Percentiles rank a stretch among this genome's conserved stretches.
These are phyloP conservation scores for Cetradonia linearis DNA, from an alignment of 495 filamentous ascomycete species.

Conservation along the genomic window DNA sequence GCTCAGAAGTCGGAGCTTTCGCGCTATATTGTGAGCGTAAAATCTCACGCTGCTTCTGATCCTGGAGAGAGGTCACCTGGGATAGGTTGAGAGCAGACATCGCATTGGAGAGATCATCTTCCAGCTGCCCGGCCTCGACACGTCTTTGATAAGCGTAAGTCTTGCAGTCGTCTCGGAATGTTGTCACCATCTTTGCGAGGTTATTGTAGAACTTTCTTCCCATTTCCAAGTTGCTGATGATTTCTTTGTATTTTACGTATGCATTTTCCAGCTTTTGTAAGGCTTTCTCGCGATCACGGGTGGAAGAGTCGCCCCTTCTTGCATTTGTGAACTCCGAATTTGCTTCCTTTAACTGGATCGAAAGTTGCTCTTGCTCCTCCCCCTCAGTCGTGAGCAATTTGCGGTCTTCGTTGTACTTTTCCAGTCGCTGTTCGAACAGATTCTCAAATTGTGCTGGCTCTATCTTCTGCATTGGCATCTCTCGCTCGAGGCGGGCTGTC, in stretches of 20 bases:
- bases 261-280: slow-evolving; percentile 85
- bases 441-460: slow-evolving; percentile 82
- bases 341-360: slow-evolving; percentile 55
- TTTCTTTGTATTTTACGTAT: slow-evolving; percentile 90
- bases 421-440: slow-evolving; percentile 74
- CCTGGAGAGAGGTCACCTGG: slow-evolving; percentile 33
- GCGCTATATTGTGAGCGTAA: slow-evolving; percentile 28
- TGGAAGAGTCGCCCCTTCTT: slow-evolving; percentile 60
- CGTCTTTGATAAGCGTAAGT: slow-evolving; percentile 70
- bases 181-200: slow-evolving; percentile 68
- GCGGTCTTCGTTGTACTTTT: slow-evolving; percentile 67
- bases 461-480: slow-evolving; percentile 73
- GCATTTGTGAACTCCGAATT: slow-evolving; percentile 67
- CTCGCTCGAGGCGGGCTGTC: slow-evolving; percentile 72
- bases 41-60: slow-evolving; percentile 27
- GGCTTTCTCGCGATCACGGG: slow-evolving; percentile 70
- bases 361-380: slow-evolving; percentile 63
- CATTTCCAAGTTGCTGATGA: slow-evolving; percentile 77
- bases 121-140: slow-evolving; percentile 68
- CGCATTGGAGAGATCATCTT: slow-evolving; percentile 56
- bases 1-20: slow-evolving; percentile 28
- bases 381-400: slow-evolving; percentile 59
- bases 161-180: slow-evolving; percentile 67
- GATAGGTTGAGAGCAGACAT: slow-evolving; percentile 54
- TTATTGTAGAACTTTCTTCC: slow-evolving; percentile 97